phyloP scores from a whole-genome alignment of 2,329 filamentous ascomycete genomes.

The Aaosphaeria pasadenensis region DNA sequence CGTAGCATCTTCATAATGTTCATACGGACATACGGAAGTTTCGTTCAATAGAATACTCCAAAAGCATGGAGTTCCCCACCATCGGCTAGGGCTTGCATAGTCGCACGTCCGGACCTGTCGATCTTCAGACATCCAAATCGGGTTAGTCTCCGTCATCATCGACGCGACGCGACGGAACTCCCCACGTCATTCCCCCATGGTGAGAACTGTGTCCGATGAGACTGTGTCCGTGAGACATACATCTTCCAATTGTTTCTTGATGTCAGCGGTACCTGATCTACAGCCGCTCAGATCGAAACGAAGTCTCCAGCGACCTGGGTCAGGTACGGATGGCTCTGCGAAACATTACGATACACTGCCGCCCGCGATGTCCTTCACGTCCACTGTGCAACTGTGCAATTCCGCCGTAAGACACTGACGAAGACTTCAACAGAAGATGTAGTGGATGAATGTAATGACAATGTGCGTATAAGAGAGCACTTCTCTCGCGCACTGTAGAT shows the following conservation, averaged over 20 bases:
- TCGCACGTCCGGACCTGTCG: neutral
- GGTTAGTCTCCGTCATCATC: neutral
- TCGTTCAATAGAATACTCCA: no score
- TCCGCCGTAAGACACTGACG: neutral
- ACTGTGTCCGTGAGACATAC: neutral
- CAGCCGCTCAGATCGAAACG: no score
- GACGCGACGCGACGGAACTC: neutral
- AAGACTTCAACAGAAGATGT: neutral
- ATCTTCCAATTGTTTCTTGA: no score
- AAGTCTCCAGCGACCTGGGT: no score
- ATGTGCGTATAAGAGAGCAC: neutral
- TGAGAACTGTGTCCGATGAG: neutral
- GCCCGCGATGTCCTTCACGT: neutral
- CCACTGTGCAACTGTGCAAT: neutral
- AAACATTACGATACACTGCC: neutral
- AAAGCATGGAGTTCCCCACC: no score
- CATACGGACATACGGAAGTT: no score
- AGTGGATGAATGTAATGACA: neutral
- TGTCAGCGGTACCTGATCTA: no score
- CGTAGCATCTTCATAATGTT: no score
- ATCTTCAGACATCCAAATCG: neutral
- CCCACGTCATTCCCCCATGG: neutral
- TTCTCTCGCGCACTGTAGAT: neutral
- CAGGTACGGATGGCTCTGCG: neutral
- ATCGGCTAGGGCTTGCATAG: neutral